Conservation (phyloP, 202 grass and related monocot genomes). For the Digitaria exilis region DNA sequence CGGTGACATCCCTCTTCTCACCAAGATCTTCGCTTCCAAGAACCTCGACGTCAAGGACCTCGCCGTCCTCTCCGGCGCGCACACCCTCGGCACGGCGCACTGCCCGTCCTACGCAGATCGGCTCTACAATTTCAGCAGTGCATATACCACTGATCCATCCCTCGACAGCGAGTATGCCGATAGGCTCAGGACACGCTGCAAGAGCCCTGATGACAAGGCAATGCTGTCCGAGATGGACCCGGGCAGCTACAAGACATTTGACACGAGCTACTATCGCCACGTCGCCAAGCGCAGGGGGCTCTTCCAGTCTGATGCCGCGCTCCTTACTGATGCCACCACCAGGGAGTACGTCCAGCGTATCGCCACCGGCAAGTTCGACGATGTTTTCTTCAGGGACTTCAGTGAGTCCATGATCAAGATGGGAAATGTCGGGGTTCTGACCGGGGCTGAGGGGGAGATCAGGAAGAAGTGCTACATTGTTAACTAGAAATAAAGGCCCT, state of each 20-base stretch:
- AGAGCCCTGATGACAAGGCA: background rate
- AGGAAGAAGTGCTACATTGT: slow-evolving; percentile 52
- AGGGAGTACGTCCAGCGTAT: slow-evolving; percentile 43
- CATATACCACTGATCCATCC: slow-evolving; percentile 34
- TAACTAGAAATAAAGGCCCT: slow-evolving; percentile 1
- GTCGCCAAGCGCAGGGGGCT: slow-evolving; percentile 38
- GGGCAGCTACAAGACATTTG: slow-evolving; percentile 60
- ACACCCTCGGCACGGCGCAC: slow-evolving; percentile 54
- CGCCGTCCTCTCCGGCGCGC: slow-evolving; percentile 47
- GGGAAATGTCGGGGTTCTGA: slow-evolving; percentile 53
- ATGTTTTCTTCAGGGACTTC: slow-evolving; percentile 50
- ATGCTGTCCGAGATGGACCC: slow-evolving; percentile 55
- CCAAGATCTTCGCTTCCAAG: slow-evolving; percentile 33
- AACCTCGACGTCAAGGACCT: slow-evolving; percentile 47
- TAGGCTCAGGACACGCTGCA: slow-evolving; percentile 47
- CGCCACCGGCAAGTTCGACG: slow-evolving; percentile 28
- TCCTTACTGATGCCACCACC: slow-evolving; percentile 42
- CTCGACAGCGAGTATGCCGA: slow-evolving; percentile 46
- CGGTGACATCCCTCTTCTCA: slow-evolving; percentile 21
- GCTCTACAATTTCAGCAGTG: slow-evolving; percentile 49
- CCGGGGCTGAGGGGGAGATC: slow-evolving; percentile 49
- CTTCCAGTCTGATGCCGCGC: slow-evolving; percentile 46
- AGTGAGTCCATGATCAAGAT: slow-evolving; percentile 57
- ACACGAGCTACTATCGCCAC: slow-evolving; percentile 53
- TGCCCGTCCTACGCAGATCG: slow-evolving; percentile 36